Evolutionary conservation across 1,284 basidiomycete species (phyloP).

Genomic region (Apiotrichum veenhuisii): DNA sequence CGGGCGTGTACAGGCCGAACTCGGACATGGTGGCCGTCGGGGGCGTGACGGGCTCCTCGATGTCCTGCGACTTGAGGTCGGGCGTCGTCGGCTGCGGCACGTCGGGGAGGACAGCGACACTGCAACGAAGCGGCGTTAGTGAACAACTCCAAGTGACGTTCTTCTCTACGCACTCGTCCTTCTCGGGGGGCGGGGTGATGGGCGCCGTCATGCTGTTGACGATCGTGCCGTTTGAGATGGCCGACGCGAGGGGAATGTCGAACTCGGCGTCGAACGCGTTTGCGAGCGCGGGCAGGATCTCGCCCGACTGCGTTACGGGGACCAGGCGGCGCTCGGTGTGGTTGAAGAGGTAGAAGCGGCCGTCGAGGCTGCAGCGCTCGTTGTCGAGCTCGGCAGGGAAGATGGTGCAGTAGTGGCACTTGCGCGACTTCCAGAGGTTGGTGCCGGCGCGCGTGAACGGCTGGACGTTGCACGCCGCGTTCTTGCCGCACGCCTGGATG

Average conservation of each 20-base stretch:
- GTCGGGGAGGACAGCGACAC: neutral
- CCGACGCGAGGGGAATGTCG: neutral
- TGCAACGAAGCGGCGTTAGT: neutral
- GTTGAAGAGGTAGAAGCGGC: conserved; percentile 4
- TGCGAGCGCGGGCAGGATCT: neutral
- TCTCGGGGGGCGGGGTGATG: neutral
- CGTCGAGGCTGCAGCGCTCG: conserved; percentile 11
- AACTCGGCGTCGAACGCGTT: neutral
- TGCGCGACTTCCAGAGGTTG: conserved; percentile 7
- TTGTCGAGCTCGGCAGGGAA: conserved; percentile 7
- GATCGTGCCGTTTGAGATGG: neutral
- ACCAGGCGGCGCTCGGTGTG: conserved; percentile 1
- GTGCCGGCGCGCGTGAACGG: conserved; percentile 1
- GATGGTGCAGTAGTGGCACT: conserved; percentile 12
- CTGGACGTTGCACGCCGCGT: conserved; percentile 12
- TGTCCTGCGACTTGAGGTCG: neutral
- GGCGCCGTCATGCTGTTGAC: neutral
- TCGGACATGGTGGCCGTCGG: neutral
- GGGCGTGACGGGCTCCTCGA: neutral
- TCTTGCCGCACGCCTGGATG: conserved; percentile 1
- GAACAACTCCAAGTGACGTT: too few species aligned
- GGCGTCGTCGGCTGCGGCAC: neutral
- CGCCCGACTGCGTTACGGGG: conserved; percentile 1
- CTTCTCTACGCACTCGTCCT: neutral
- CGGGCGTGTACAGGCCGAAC: conserved; percentile 2